These are phyloP conservation scores for Spergularia bocconei DNA, from an alignment of 148 eudicot species.

Conservation along the genomic window DNA sequence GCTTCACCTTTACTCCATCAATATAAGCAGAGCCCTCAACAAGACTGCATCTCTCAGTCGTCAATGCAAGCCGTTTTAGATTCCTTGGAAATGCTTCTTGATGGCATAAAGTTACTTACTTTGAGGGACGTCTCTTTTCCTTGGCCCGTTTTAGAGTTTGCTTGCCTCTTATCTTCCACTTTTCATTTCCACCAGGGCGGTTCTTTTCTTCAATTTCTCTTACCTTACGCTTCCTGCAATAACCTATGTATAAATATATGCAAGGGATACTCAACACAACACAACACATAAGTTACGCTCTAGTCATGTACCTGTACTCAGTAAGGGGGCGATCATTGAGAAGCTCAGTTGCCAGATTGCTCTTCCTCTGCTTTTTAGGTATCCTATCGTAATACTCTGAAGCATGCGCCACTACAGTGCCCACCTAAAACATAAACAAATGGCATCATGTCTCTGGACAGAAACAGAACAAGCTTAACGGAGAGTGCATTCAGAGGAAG, in stretches of 20 bases:
- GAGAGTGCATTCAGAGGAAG: too few relatives aligned
- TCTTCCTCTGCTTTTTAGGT: too few relatives aligned
- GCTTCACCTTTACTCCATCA: too few relatives aligned
- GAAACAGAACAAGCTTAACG: too few relatives aligned
- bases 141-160: slow-evolving; percentile 50
- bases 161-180: slow-evolving; percentile 60
- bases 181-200: slow-evolving; percentile 65
- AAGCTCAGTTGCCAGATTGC: slow-evolving; percentile 57
- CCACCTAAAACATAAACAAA: slow-evolving; percentile 41
- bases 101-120: slow-evolving; percentile 1
- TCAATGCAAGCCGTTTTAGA: background rate
- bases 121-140: slow-evolving; percentile 43
- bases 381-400: slow-evolving; percentile 41
- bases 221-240: slow-evolving; percentile 86
- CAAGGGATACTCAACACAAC: background rate
- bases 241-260: background rate
- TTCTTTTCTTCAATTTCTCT: slow-evolving; percentile 67
- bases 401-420: slow-evolving; percentile 49
- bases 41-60: too few relatives aligned
- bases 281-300: background rate
- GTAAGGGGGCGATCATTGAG: slow-evolving; percentile 54
- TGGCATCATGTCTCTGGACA: background rate
- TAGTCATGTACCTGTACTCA: slow-evolving; percentile 50
- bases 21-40: too few relatives aligned
- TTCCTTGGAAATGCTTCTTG: slow-evolving; percentile 10